Evolutionary conservation across 1,139 yeast genomes (phyloP).

Genomic region (Scheffersomyces quercinus): DNA sequence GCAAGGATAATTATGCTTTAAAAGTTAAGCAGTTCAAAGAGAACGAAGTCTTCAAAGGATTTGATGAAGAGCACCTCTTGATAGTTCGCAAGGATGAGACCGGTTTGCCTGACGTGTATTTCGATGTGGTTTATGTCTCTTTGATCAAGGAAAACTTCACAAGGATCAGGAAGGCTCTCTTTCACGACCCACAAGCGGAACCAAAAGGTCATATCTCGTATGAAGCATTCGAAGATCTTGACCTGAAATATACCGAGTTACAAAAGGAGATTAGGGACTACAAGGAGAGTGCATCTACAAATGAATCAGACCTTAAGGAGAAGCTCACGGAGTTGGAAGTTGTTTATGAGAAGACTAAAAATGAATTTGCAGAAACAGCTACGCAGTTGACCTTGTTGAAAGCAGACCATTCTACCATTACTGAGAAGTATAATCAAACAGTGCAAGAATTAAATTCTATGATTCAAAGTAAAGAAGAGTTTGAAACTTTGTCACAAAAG

Average conservation of each 20-base stretch:
- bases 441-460: slow-evolving; percentile 10
- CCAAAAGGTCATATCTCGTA: slow-evolving; percentile 68
- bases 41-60: slow-evolving; percentile 53
- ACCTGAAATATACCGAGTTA: slow-evolving; percentile 34
- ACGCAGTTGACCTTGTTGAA: slow-evolving; percentile 16
- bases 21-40: slow-evolving; percentile 75
- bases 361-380: slow-evolving; percentile 24
- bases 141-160: slow-evolving; percentile 70
- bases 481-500: slow-evolving; percentile 30
- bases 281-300: slow-evolving; percentile 23
- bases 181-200: slow-evolving; percentile 71
- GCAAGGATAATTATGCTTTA: slow-evolving; percentile 76
- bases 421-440: slow-evolving; percentile 4
- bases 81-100: slow-evolving; percentile 58
- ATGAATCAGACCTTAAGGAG: slow-evolving; percentile 21
- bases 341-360: slow-evolving; percentile 34
- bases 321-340: slow-evolving; percentile 35
- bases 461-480: slow-evolving; percentile 10
- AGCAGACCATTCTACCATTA: slow-evolving; percentile 7
- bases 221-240: slow-evolving; percentile 69
- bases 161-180: slow-evolving; percentile 69
- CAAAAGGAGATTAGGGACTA: slow-evolving; percentile 26
- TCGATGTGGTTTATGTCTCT: slow-evolving; percentile 63
- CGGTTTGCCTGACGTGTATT: slow-evolving; percentile 83
- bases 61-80: slow-evolving; percentile 42